phyloP scores from a whole-genome alignment of 768 basidiomycete genomes.

The Trametes cinnabarina region DNA sequence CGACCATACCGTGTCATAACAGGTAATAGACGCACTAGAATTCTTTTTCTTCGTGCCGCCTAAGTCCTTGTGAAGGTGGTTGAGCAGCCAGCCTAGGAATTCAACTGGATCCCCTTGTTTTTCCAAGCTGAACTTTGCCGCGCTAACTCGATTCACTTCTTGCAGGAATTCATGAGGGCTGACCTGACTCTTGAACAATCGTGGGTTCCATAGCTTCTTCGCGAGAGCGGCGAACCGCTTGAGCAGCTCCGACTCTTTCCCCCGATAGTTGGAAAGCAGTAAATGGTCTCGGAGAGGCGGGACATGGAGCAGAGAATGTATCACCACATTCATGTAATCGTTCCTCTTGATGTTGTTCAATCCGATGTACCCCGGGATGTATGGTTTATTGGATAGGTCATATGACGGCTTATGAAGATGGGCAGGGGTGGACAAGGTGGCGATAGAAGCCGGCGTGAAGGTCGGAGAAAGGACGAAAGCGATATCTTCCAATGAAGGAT shows the following conservation, averaged over 20 bases:
- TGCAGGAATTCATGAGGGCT: slow-evolving; percentile 99
- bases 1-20: slow-evolving; percentile 20
- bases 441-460: slow-evolving; percentile 65
- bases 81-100: slow-evolving; percentile 93
- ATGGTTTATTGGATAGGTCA: slow-evolving; percentile 78
- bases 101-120: slow-evolving; percentile 96
- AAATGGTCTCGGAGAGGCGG: slow-evolving; percentile 86
- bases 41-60: slow-evolving; percentile 92
- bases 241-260: slow-evolving; percentile 83
- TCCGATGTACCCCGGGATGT: slow-evolving; percentile 91
- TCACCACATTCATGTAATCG: slow-evolving; percentile 96
- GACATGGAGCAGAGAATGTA: slow-evolving; percentile 90
- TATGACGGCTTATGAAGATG: slow-evolving; percentile 75
- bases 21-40: slow-evolving; percentile 63
- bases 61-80: slow-evolving; percentile 87
- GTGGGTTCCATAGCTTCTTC: slow-evolving; percentile 95
- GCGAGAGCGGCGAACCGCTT: slow-evolving; percentile 84
- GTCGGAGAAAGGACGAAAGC: slow-evolving; percentile 83
- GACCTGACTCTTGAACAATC: slow-evolving; percentile 96
- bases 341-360: slow-evolving; percentile 97
- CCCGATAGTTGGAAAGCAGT: slow-evolving; percentile 68
- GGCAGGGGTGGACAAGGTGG: slow-evolving; percentile 53
- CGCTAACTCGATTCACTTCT: slow-evolving; percentile 88
- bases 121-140: slow-evolving; percentile 89
- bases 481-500: slow-evolving; percentile 96